Percentiles rank a stretch among this genome's conserved stretches.
phyloP scores from a whole-genome alignment of 768 basidiomycete genomes.

The Leucosporidium yakuticum region DNA sequence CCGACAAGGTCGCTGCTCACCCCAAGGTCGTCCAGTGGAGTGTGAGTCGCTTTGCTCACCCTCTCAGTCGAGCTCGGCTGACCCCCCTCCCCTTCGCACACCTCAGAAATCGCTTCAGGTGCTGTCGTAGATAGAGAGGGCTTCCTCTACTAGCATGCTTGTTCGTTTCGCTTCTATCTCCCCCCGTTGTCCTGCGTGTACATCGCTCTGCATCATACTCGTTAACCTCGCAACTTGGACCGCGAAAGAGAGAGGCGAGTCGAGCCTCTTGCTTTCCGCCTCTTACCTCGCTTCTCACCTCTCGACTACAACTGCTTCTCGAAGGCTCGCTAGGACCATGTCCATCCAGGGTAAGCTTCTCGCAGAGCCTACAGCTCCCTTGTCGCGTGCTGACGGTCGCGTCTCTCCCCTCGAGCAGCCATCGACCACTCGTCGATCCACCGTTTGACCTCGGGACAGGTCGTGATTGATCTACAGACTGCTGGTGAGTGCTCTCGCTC shows the following conservation, averaged over 20 bases:
- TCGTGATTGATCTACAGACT: conserved; percentile 84
- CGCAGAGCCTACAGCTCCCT: neutral
- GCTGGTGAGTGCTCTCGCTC: conserved; percentile 46
- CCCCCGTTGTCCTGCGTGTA: neutral
- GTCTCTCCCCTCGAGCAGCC: conserved; percentile 18
- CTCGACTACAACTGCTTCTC: neutral
- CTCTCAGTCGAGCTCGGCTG: no score
- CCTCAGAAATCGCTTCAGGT: neutral
- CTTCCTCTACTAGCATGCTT: neutral
- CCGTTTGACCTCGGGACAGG: conserved; percentile 87
- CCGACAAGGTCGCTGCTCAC: conserved; percentile 54
- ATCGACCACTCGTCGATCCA: conserved; percentile 52
- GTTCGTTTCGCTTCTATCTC: neutral
- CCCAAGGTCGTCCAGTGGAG: conserved; percentile 32
- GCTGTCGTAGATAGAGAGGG: neutral
- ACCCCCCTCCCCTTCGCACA: neutral
- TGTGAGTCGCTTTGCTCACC: conserved; percentile 3
- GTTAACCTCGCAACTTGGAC: neutral
- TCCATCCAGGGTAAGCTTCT: conserved; percentile 3
- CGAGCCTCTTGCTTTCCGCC: neutral
- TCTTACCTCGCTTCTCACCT: neutral
- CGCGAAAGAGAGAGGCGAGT: neutral
- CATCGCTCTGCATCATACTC: neutral
- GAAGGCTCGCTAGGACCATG: neutral
- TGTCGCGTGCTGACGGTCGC: neutral